These are phyloP conservation scores for Colletotrichum sp. DNA, from an alignment of 2,329 filamentous ascomycete genomes.

Conservation along the genomic window DNA sequence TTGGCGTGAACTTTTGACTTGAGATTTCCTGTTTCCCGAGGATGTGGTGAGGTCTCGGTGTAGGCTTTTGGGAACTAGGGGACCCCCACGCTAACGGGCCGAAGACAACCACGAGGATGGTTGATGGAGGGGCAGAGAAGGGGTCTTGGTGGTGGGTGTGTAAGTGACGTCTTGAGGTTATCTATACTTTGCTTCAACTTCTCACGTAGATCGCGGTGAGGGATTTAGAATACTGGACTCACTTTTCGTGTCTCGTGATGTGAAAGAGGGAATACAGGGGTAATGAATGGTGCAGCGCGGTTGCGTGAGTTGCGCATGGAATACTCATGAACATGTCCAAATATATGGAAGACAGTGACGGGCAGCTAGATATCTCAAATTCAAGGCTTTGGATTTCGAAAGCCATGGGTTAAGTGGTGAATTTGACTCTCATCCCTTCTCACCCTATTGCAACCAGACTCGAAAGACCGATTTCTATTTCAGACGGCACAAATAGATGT, in stretches of 20 bases:
- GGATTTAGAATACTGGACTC: neutral
- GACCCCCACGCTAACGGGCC: neutral
- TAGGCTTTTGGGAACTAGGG: neutral
- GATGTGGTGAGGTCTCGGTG: neutral
- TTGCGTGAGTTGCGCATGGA: fast-evolving
- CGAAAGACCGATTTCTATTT: no score
- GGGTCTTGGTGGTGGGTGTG: neutral
- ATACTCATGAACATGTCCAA: neutral
- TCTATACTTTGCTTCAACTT: neutral
- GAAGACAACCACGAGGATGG: neutral
- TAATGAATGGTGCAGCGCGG: fast-evolving
- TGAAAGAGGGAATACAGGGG: neutral
- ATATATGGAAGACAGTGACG: neutral
- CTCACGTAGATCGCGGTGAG: neutral
- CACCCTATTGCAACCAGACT: no score
- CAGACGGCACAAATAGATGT: no score
- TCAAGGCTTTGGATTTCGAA: neutral
- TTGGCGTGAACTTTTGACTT: neutral
- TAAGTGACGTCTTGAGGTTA: neutral
- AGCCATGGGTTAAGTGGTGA: fast-evolving
- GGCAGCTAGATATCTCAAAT: neutral
- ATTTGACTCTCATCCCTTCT: neutral
- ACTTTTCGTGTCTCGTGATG: neutral
- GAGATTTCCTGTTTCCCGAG: neutral
- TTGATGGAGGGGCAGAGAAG: neutral